Percentiles rank a stretch among this genome's conserved stretches.
Conservation (phyloP, 2,329 filamentous ascomycete species). For the Fusarium duplospermum region DNA sequence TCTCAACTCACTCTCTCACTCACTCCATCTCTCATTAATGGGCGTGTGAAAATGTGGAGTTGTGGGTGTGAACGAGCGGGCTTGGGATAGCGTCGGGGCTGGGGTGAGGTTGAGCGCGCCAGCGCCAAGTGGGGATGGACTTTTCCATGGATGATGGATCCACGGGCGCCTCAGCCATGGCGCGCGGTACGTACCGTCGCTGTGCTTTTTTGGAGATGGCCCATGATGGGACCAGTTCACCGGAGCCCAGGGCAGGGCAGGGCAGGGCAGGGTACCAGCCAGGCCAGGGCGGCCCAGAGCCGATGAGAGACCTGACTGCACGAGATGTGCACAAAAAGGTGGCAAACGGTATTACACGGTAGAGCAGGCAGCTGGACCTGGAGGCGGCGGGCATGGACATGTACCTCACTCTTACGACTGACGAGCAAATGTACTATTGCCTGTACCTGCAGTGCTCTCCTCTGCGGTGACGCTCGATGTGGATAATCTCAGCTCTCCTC, state of each 20-base stretch:
- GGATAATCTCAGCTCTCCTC: slow-evolving; percentile 5
- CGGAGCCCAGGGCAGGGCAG: slow-evolving; percentile 6
- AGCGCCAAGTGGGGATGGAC: slow-evolving; percentile 24
- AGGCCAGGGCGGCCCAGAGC: background rate
- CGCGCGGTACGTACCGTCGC: slow-evolving; percentile 18
- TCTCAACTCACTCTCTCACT: background rate
- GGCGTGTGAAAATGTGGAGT: slow-evolving; percentile 30
- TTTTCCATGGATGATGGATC: background rate
- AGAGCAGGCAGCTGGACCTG: background rate
- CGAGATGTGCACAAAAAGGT: background rate
- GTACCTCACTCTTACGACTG: background rate
- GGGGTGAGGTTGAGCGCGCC: slow-evolving; percentile 36
- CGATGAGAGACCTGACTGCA: background rate
- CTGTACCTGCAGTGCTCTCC: slow-evolving; percentile 4
- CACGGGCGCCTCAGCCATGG: slow-evolving; percentile 18
- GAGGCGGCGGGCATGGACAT: background rate
- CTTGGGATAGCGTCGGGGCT: slow-evolving; percentile 34
- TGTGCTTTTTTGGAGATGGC: slow-evolving; percentile 15
- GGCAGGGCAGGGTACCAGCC: background rate
- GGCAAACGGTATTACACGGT: background rate
- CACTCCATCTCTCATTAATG: background rate
- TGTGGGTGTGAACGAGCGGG: slow-evolving; percentile 21
- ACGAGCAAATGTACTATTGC: background rate
- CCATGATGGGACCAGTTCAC: slow-evolving; percentile 26
- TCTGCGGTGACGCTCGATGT: background rate